These are phyloP conservation scores for Escallonia rubra DNA, from an alignment of 129 eudicot genomes.

Conservation along the genomic window DNA sequence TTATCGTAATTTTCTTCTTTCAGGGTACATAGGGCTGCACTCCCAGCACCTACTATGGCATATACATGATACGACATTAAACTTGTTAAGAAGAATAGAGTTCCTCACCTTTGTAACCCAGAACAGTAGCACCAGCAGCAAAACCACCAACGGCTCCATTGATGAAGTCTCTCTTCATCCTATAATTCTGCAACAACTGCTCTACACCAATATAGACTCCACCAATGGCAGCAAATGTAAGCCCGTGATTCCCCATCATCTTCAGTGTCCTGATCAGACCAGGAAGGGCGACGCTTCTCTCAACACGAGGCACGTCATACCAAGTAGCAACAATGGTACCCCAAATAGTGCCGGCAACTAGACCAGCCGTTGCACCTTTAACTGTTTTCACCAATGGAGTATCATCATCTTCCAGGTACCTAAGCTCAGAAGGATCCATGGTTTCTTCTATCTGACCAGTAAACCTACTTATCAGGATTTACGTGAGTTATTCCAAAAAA, in stretches of 20 bases:
- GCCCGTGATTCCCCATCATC: conserved; percentile 92
- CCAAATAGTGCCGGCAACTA: conserved; percentile 88
- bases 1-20: background rate
- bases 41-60: background rate
- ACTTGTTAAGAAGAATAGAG: background rate
- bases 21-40: background rate
- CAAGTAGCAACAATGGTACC: conserved; percentile 94
- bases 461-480: no score
- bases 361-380: conserved; percentile 73
- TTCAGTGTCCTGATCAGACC: conserved; percentile 78
- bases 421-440: conserved; percentile 70
- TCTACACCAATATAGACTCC: conserved; percentile 93
- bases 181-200: conserved; percentile 65
- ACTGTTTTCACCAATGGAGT: conserved; percentile 52
- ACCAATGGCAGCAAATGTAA: conserved; percentile 91
- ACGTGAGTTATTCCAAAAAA: no score
- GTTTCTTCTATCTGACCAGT: conserved; percentile 1
- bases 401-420: conserved; percentile 79
- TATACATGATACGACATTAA: background rate
- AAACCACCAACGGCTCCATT: conserved; percentile 98
- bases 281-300: conserved; percentile 81
- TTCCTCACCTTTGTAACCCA: conserved; percentile 68
- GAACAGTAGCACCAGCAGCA: conserved; percentile 84
- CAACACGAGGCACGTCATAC: conserved; percentile 97
- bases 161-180: conserved; percentile 79